Conservation (phyloP, 1,139 yeast species). For the Geotrichum aggregatum region DNA sequence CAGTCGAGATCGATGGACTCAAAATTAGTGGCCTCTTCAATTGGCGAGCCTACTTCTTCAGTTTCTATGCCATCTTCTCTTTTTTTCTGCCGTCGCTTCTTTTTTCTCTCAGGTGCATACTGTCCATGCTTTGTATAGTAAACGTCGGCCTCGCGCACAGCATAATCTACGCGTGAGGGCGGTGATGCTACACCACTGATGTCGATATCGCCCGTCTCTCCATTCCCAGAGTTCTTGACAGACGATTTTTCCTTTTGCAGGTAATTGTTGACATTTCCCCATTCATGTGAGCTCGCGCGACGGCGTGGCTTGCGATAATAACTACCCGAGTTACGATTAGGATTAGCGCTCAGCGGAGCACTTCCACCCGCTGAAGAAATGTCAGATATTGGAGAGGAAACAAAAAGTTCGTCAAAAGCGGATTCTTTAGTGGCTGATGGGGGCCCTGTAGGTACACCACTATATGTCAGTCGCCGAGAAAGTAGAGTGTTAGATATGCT, state of each 20-base stretch:
- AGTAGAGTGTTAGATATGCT: neutral
- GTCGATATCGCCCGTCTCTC: conserved; percentile 1
- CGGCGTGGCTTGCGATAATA: conserved; percentile 34
- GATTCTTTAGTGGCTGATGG: neutral
- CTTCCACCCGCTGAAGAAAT: conserved; percentile 6
- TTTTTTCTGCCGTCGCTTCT: conserved; percentile 9
- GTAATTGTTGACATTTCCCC: conserved; percentile 21
- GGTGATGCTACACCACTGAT: conserved; percentile 18
- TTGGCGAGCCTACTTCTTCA: neutral
- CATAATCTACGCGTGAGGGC: conserved; percentile 34
- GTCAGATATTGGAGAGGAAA: conserved; percentile 14
- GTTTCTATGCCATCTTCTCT: neutral
- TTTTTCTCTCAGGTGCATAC: neutral
- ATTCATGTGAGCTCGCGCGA: conserved; percentile 30
- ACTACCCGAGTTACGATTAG: conserved; percentile 19
- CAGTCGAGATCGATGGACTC: conserved; percentile 4
- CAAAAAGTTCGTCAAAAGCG: conserved; percentile 8
- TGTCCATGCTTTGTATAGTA: conserved; percentile 30
- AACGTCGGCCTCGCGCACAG: conserved; percentile 39
- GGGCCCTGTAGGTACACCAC: neutral
- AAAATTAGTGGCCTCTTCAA: neutral
- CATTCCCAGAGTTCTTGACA: conserved; percentile 2
- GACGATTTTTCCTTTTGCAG: conserved; percentile 5
- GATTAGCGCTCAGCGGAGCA: conserved; percentile 8
- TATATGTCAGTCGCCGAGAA: neutral